These are phyloP conservation scores for Neonectria coccinea DNA, from an alignment of 2,329 filamentous ascomycete species.

Conservation along the genomic window DNA sequence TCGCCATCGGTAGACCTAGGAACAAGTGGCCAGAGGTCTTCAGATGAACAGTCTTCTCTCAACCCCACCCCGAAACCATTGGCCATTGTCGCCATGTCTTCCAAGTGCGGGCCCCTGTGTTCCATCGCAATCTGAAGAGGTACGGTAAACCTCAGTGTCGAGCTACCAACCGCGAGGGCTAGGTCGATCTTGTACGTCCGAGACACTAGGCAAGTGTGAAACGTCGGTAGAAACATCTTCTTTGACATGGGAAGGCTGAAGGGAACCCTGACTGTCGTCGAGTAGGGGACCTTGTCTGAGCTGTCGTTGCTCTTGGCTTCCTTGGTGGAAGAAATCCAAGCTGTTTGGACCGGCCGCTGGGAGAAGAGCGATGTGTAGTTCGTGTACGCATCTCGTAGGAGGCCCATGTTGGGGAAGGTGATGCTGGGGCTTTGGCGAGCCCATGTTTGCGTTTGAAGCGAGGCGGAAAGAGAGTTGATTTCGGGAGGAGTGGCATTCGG, in stretches of 20 bases:
- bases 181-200: constrained; percentile 17
- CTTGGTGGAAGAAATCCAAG: neutral
- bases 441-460: constrained; percentile 39
- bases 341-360: neutral
- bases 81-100: neutral
- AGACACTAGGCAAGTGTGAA: constrained; percentile 22
- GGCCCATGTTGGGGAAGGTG: constrained; percentile 35
- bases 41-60: neutral
- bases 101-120: neutral
- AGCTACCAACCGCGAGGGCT: neutral
- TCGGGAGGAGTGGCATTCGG: constrained; percentile 37
- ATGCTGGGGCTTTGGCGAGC: constrained; percentile 36
- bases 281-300: neutral
- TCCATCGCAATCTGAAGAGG: constrained; percentile 1
- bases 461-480: constrained; percentile 29
- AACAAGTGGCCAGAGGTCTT: neutral
- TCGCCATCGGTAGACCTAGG: neutral
- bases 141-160: neutral
- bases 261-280: neutral
- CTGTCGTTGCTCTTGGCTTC: neutral
- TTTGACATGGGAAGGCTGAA: constrained; percentile 7
- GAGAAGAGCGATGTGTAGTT: neutral
- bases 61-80: neutral
- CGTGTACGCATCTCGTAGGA: constrained; percentile 9
- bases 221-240: constrained; percentile 17